A percentile compares a stretch with the other conserved stretches of the same genome.
Conservation (phyloP, 441 rosid genomes). For the Manihot esculenta region DNA sequence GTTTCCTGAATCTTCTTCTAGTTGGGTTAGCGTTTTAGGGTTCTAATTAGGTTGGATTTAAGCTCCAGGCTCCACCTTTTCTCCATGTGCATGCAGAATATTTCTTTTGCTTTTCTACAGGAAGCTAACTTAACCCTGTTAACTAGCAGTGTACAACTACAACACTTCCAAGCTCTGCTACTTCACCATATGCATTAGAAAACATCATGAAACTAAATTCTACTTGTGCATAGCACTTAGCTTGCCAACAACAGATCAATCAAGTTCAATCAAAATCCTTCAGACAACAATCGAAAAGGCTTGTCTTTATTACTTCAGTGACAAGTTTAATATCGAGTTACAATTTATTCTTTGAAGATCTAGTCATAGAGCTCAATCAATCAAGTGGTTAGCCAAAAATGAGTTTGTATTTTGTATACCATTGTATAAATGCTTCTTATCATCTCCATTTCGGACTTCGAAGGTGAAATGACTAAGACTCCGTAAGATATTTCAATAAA, state of each 20-base stretch:
- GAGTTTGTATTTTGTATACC: slow-evolving; percentile 22
- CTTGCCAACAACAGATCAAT: not conserved
- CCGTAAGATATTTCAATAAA: not conserved
- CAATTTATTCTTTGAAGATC: slow-evolving; percentile 15
- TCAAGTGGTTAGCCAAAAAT: slow-evolving; percentile 24
- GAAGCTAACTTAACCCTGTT: not conserved
- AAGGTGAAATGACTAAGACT: not conserved
- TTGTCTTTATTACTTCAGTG: not conserved
- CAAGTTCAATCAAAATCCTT: not conserved
- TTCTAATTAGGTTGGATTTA: too few relatives aligned
- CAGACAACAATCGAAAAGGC: not conserved
- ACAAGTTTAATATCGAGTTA: slow-evolving; percentile 14
- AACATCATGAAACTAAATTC: not conserved
- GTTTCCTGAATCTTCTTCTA: too few relatives aligned
- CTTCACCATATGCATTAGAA: not conserved
- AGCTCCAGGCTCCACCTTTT: too few relatives aligned
- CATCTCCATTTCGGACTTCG: slow-evolving; percentile 7
- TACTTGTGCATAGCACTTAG: not conserved
- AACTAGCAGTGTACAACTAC: not conserved
- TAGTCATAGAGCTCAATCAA: slow-evolving; percentile 2
- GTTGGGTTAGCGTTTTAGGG: too few relatives aligned
- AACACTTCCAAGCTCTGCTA: not conserved
- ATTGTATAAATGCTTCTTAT: slow-evolving; percentile 12
- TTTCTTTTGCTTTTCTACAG: too few relatives aligned
- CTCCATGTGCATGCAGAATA: too few relatives aligned